Base-by-base conservation (phyloP, 179 eudicot species). In the Beta corolliflora region DNA sequence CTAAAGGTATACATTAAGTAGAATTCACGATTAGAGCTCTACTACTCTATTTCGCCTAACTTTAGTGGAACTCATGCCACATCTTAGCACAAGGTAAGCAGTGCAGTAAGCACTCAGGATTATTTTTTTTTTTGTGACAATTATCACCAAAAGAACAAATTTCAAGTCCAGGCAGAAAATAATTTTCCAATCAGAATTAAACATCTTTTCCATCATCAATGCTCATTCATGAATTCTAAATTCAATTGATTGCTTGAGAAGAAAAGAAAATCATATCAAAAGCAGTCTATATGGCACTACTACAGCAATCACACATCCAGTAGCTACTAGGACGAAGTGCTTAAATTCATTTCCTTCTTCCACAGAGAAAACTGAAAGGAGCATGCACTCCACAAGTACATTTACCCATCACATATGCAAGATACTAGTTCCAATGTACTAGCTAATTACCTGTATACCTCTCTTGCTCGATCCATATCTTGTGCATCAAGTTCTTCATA, bases 401-500 rank as follows among this genome's bases (percentile, higher is more conserved):
- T 65, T 65, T 29, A 4, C 41, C 41, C 41, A 36, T 36, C 41
- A 36, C 41, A 2, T 2, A 56, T 55, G 55, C 45, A 44, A 12
- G 76, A 25, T 92, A 93, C 88, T 85, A 91, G 41, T 25, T 7
- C 71, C 48, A 67, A 13, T 10, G 48, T 23, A 36, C 21, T 56
- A 44, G 31, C 14, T 21, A 44, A 55, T 81, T 90, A 93, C 97
- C 93, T 91, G 82, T 93, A 94, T 10, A 94, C 90, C 23, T 91
- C 92, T 86, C 94, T 86, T 31, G 98, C 82, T 3, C 91, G 88
- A 23, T 93, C 92, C 81, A 88, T 83, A 81, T 91, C 97, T 69
- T 90, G 85, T 52, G 97, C 98, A 75, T 94, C 95, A n/a, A 94
- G 92, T 84, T 94, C 98, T 80, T 93, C 97, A 74, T 91, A 90